Percentiles rank a stretch among this genome's conserved stretches.
Evolutionary conservation across 768 basidiomycete genomes (phyloP).

Genomic region (Tubosaeta brunneosetosa): DNA sequence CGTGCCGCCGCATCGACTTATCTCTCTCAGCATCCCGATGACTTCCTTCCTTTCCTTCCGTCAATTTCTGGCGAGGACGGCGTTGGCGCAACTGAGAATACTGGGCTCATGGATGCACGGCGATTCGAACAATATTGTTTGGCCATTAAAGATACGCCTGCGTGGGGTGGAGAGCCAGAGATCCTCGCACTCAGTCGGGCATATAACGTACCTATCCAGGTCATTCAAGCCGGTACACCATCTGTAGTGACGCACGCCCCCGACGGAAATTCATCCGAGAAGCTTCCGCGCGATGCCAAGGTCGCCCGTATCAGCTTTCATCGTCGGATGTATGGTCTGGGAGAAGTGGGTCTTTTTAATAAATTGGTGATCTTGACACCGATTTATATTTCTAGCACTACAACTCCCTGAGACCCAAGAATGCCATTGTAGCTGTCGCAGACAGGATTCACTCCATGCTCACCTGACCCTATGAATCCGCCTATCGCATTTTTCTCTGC

Average conservation of each 20-base stretch:
- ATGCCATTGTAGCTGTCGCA: slow-evolving; percentile 22
- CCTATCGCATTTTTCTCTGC: not conserved
- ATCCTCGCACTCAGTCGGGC: slow-evolving; percentile 82
- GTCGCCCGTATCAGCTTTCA: slow-evolving; percentile 85
- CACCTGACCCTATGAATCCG: slow-evolving; percentile 12
- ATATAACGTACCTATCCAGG: slow-evolving; percentile 82
- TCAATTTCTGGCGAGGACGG: slow-evolving; percentile 68
- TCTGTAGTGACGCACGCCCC: slow-evolving; percentile 82
- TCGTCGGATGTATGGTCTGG: slow-evolving; percentile 88
- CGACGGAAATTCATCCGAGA: slow-evolving; percentile 27
- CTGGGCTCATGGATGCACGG: slow-evolving; percentile 65
- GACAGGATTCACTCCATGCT: slow-evolving; percentile 30
- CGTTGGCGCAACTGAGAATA: slow-evolving; percentile 48
- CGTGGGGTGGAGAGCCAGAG: slow-evolving; percentile 98
- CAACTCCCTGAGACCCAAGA: slow-evolving; percentile 72
- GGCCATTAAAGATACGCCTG: slow-evolving; percentile 73
- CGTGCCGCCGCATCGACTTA: slow-evolving; percentile 75
- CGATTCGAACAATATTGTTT: slow-evolving; percentile 74
- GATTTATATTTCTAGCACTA: slow-evolving; percentile 58
- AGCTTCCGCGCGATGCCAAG: slow-evolving; percentile 30
- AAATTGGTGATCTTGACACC: not conserved
- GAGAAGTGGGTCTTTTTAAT: slow-evolving; percentile 62
- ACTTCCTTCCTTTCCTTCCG: slow-evolving; percentile 92
- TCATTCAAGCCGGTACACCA: slow-evolving; percentile 80
- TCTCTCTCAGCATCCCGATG: slow-evolving; percentile 76